Evolutionary conservation across 2,329 filamentous ascomycete species (phyloP), one percentile per base, ranked within the genome.

Genomic region (Epichloe coenophiala): DNA sequence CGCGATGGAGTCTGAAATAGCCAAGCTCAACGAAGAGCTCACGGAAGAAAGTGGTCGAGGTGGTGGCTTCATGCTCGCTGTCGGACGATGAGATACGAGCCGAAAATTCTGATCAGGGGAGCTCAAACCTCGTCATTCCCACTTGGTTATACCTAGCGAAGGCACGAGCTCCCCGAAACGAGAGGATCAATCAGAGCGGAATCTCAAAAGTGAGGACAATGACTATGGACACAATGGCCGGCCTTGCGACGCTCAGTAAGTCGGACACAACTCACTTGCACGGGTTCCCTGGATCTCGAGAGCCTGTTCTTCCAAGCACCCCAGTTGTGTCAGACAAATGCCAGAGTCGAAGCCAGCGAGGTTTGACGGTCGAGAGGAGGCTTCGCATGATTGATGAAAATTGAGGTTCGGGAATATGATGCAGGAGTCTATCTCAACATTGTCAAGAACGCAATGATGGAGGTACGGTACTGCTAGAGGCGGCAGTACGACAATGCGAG

Each of bases 321-420:
- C 83, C 83, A 88, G 1, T 64, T 65, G 56, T 88, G 83, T 0
- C 83, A 81, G 15, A 85, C 71, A 58, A 86, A 87, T 0, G 80
- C 71, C 0, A 84, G 65, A 0, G 80, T 72, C 0, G 83, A 83
- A 2, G 78, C 77, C 49, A 49, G 31, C n/a, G 41, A 33, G n/a
- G 39, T 15, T 33, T 43, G 19, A 11, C 15, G 19, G 13, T 4
- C 3, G 15, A 19, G 31, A 31, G 15, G 5, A 39, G 15, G 3
- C 27, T 19, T 13, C 8, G 19, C 46, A 41, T 40, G 12, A 27
- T 21, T 3, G 7, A 38, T n/a, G 7, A 38, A 38, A 13, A 38
- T n/a, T 13, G 36, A 17, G 36, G 13, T 38, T 13, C 13, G n/a
- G 13, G 5, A 3, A 38, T 38, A 38, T 8, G 7, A 38, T n/a